These are phyloP conservation scores for Polysphondylium violaceum DNA, from an alignment of 78 protist genomes.

Conservation along the genomic window DNA sequence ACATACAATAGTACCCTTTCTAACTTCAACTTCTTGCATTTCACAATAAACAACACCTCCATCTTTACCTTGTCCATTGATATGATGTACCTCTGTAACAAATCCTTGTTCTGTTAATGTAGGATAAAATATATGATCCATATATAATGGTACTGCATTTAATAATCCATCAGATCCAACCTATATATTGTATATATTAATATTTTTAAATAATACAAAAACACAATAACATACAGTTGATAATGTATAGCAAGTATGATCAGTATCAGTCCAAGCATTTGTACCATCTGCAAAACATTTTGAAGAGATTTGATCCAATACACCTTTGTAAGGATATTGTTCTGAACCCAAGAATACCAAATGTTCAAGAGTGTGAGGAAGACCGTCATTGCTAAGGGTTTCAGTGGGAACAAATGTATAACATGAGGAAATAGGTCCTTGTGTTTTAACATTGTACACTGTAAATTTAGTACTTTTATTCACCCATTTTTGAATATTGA, in stretches of 20 bases:
- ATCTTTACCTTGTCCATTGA: slow-evolving; percentile 71
- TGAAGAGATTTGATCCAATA: slow-evolving; percentile 34
- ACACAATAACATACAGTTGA: slow-evolving; percentile 17
- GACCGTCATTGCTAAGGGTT: slow-evolving; percentile 66
- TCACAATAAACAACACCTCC: slow-evolving; percentile 84
- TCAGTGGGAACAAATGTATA: slow-evolving; percentile 57
- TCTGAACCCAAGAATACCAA: slow-evolving; percentile 82
- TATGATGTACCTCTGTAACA: slow-evolving; percentile 79
- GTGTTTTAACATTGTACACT: slow-evolving; percentile 24
- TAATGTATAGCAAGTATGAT: slow-evolving; percentile 70
- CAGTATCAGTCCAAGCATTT: slow-evolving; percentile 81
- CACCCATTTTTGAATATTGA: slow-evolving; percentile 11
- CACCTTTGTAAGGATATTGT: slow-evolving; percentile 69
- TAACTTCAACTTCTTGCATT: slow-evolving; percentile 71
- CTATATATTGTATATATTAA: background rate
- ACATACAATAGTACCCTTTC: background rate
- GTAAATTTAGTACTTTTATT: slow-evolving; percentile 29
- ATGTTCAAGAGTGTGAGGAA: slow-evolving; percentile 90
- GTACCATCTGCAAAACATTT: slow-evolving; percentile 76
- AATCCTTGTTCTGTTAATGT: slow-evolving; percentile 83
- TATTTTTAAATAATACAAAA: background rate
- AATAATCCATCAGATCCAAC: slow-evolving; percentile 90
- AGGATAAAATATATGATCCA: slow-evolving; percentile 94
- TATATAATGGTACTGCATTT: slow-evolving; percentile 85
- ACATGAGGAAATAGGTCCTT: slow-evolving; percentile 8